These are phyloP conservation scores for Colletotrichum spaethianum DNA, from an alignment of 2,329 filamentous ascomycete species.

Conservation along the genomic window DNA sequence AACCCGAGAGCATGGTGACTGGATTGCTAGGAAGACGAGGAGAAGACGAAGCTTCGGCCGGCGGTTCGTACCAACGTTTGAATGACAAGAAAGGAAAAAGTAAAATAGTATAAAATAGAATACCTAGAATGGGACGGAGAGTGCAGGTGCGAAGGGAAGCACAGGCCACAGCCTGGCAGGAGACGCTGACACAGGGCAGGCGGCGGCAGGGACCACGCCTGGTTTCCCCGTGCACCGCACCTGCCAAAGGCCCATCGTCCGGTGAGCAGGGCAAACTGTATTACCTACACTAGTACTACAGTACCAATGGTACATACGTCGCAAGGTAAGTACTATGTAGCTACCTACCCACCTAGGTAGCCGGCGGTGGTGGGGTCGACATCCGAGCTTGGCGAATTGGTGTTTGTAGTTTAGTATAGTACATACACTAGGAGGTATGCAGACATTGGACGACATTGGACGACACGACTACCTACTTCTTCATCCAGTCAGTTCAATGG, in stretches of 20 bases:
- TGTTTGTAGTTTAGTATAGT: too few species aligned
- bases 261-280: not conserved
- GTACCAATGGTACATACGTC: too few species aligned
- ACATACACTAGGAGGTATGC: too few species aligned
- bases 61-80: not conserved
- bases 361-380: too few species aligned
- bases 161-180: not conserved
- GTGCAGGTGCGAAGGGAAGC: not conserved
- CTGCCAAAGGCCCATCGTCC: not conserved
- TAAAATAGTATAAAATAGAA: not conserved
- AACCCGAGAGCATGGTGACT: not conserved
- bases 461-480: too few species aligned
- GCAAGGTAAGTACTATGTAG: too few species aligned
- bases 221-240: not conserved
- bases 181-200: too few species aligned
- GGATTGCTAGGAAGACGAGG: not conserved
- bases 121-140: too few species aligned
- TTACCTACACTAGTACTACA: not conserved
- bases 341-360: not conserved
- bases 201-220: not conserved
- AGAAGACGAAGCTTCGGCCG: not conserved
- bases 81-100: not conserved
- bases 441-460: too few species aligned
- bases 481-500: too few species aligned
- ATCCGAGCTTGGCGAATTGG: too few species aligned